Base-by-base conservation (phyloP, 345 rosid genomes). In the Kandelia obovata region DNA sequence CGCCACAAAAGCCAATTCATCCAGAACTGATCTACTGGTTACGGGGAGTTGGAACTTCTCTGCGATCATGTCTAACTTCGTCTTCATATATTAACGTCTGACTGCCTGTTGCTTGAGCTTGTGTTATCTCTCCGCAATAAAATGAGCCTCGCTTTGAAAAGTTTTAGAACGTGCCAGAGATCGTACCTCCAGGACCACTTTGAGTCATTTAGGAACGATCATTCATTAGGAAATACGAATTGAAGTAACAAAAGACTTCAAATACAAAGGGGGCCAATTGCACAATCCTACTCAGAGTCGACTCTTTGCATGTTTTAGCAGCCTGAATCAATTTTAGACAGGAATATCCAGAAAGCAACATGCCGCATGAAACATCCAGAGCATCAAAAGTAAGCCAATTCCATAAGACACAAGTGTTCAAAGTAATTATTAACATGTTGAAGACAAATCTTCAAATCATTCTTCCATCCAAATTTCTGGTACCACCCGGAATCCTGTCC, bases 391-490 rank as follows among this genome's bases (percentile, higher is more conserved):
- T 19, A 65, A 47, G 17, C 5, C 62, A 57, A 37, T 43, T 70
- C 25, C 71, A 43, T 61, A 34, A 59, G 15, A 62, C 49, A 26
- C 23, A 56, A 63, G 3, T 28, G 30, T 28, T 64, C 61, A 64
- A 52, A 56, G 31, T 31, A 66, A 55, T 57, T 32, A 28, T 37
- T 65, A 23, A 52, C 58, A 75, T 57, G 73, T 43, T 4, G 46
- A 53, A 6, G 53, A 70, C 72, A 73, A 71, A 94, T 97, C 92
- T 91, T 91, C 49, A 94, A 61, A 94, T 87, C 78, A 94, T 94
- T 86, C 96, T 87, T 53, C 98, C 99, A 81, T 91, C 98, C 84
- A 89, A 79, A 82, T 91, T 94, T 77, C 97, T 88, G 25, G 98
- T 96, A 74, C 98, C 98, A 66, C 98, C 92, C 37, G 97, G 97